Conservation (phyloP, 1,284 basidiomycete genomes). For the Acaromyces ingoldii region DNA sequence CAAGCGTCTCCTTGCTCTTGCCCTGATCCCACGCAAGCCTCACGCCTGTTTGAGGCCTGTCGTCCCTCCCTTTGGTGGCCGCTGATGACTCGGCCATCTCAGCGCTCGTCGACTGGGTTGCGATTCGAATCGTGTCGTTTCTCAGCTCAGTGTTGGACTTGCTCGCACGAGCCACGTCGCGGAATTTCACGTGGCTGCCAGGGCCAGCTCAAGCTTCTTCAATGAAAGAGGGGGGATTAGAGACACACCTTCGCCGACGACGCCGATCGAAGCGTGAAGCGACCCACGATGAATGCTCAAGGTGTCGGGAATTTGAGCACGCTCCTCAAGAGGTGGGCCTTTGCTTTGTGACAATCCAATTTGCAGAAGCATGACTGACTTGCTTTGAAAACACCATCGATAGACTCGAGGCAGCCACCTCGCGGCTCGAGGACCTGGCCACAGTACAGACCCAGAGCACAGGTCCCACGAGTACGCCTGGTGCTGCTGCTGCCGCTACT, state of each 20-base stretch:
- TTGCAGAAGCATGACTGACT: neutral
- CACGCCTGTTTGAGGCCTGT: neutral
- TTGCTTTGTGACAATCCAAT: neutral
- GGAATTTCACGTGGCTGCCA: no score
- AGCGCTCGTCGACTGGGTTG: no score
- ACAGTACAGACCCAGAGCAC: constrained; percentile 48
- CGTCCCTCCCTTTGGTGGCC: neutral
- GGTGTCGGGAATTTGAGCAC: constrained; percentile 47
- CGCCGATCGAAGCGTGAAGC: no score
- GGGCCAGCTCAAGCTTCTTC: no score
- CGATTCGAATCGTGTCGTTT: no score
- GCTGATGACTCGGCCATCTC: neutral
- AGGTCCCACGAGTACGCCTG: constrained; percentile 20
- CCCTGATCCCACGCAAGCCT: neutral
- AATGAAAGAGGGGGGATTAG: no score
- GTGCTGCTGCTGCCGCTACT: neutral
- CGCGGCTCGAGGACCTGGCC: constrained; percentile 86
- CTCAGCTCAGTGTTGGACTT: no score
- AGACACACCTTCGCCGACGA: no score
- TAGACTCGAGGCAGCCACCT: constrained; percentile 75
- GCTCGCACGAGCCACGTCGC: no score
- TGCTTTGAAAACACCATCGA: neutral
- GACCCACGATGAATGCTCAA: constrained; percentile 27
- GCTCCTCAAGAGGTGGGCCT: constrained; percentile 42
- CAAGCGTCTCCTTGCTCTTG: neutral